Base-by-base conservation (phyloP, 768 basidiomycete species). In the Termitomyces sp. region DNA sequence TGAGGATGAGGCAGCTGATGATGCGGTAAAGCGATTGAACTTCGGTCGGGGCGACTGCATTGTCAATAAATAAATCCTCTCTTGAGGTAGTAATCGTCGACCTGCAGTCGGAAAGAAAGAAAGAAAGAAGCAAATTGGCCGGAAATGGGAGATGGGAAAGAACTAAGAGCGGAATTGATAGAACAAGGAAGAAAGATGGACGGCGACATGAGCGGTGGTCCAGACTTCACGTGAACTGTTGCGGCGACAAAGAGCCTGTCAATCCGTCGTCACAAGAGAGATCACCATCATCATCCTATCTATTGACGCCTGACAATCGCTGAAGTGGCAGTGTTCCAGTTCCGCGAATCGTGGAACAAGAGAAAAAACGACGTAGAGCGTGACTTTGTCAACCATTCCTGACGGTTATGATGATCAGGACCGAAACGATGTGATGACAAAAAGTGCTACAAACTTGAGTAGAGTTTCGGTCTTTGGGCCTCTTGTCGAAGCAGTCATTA, bases 1-100 rank as follows among this genome's bases (percentile, higher is more conserved):
- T 30, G 67, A 68, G 16, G 62, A 59, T 30, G 67, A 68, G 16
- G 56, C 55, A 27, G 62, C 57, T 32, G 63, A 59, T 43, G 63
- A 62, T 39, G 60, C 62, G 20, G 65, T 66, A 48, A 65, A 68
- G 27, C 57, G 65, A 34, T 47, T 46, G 51, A 52, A 37, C 32
- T 55, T 22, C 8, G 58, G 59, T 52, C 58, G 50, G 8, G 27
- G 22, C 7, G 51, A 18, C 7, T 14, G 37, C 67, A 68, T 66
- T 58, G 9, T 45, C 3, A 18, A 43, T 36, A 61, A 47, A 54
- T 34, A 56, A 33, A 51, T 30, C 40, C 50, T 56, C 59, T 47
- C 30, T 26, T 22, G 54, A 40, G 52, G 47, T 6, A 46, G 37
- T 22, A 43, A 34, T 32, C 37, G 62, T 52, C 51, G 49, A 59